Base-by-base conservation (phyloP, 768 basidiomycete genomes). In the Tulasnella sp. region DNA sequence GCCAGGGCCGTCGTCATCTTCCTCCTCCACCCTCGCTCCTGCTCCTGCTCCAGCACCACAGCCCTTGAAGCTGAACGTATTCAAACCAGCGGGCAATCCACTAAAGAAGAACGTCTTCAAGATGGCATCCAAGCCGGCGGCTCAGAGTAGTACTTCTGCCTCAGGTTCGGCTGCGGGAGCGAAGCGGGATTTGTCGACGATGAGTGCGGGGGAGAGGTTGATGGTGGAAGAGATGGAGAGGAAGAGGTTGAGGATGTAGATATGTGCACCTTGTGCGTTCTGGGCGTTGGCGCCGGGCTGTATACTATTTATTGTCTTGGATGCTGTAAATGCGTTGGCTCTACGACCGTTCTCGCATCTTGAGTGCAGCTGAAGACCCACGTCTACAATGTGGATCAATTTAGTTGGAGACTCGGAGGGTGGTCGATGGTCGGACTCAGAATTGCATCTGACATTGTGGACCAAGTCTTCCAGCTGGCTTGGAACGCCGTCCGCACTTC, bases 141-240 rank as follows among this genome's bases (percentile, higher is more conserved):
- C 85, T 20, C 83, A 86, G 67, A 76, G 83, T 39, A 80, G 82
- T 13, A 51, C 83, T 3, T 75, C 80, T 81, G 82, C 69, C 71
- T 46, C 81, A 0, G n/a, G n/a, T 51, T 1, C 51, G 51, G 86
- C 84, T 13, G 82, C 82, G 7, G 79, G 73, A 70, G 71, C 40
- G 75, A 80, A 70, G 79, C 91, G 92, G 85, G 87, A 91, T 55
- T 88, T 88, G 15, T 86, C 89, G 73, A 86, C 88, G 26, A 89
- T 96, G 88, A 90, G 91, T 81, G 93, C 93, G 35, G 93, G 93
- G 20, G 96, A 98, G 84, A 87, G 89, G 80, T 84, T 99, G 78
- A 96, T 98, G 79, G 81, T 91, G 78, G 97, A 98, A 86, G 95
- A 98, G 39, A 93, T 93, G 85, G 94, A 95, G 84, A 88, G 95